These are phyloP conservation scores for Botrytis porri DNA, from an alignment of 2,329 filamentous ascomycete genomes.

Conservation along the genomic window DNA sequence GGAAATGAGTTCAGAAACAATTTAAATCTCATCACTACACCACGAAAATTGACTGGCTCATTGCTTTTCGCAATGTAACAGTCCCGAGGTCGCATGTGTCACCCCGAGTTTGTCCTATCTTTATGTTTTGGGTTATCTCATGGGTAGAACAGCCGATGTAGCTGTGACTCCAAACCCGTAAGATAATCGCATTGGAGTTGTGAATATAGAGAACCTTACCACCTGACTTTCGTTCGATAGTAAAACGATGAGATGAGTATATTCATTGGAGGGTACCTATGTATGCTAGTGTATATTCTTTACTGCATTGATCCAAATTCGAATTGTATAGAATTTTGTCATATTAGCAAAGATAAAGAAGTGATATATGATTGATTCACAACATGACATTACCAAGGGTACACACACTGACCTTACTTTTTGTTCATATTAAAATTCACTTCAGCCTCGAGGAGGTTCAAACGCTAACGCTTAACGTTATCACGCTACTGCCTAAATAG, in stretches of 20 bases:
- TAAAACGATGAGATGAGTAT: neutral
- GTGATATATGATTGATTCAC: neutral
- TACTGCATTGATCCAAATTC: neutral
- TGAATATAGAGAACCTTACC: neutral
- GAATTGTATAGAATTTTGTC: neutral
- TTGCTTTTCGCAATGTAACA: conserved; percentile 10
- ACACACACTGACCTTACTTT: conserved; percentile 1
- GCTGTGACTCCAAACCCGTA: neutral
- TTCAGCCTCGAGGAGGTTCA: conserved; percentile 5
- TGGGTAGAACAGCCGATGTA: neutral
- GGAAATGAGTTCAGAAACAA: neutral
- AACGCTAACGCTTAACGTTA: neutral
- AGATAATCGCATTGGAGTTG: neutral
- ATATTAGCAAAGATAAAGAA: neutral
- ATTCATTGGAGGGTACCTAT: neutral
- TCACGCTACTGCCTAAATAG: neutral
- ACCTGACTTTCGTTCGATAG: neutral
- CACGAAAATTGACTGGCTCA: neutral
- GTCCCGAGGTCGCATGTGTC: conserved; percentile 13
- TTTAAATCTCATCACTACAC: neutral
- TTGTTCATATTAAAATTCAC: neutral
- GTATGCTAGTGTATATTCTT: neutral
- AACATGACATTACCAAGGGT: neutral
- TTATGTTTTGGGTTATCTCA: neutral
- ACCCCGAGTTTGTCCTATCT: neutral